phyloP scores from a whole-genome alignment of 345 rosid species.

The Iberis pinnata region DNA sequence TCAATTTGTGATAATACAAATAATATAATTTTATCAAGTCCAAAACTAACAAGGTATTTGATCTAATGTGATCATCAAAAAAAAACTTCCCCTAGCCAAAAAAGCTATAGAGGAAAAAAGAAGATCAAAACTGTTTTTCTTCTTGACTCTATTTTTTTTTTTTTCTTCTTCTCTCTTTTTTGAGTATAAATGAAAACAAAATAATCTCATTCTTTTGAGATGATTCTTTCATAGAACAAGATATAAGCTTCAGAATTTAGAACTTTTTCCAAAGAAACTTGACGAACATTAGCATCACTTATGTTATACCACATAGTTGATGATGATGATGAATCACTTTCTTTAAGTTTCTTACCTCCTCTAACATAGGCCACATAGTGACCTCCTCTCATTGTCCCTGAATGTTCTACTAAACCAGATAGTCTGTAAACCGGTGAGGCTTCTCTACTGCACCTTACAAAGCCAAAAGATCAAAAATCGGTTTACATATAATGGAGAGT shows the following conservation, averaged over 20 bases:
- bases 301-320: constrained; percentile 51
- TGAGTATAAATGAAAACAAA: constrained; percentile 25
- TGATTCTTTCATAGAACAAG: constrained; percentile 64
- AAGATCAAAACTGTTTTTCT: constrained; percentile 21
- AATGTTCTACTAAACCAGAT: constrained; percentile 82
- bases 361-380: constrained; percentile 85
- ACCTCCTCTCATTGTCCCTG: constrained; percentile 89
- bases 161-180: no score
- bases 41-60: no score
- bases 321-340: constrained; percentile 14
- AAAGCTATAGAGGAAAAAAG: constrained; percentile 12
- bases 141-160: no score
- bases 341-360: constrained; percentile 40
- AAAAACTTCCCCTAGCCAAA: constrained; percentile 9
- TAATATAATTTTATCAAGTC: no score
- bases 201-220: constrained; percentile 15
- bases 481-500: constrained; percentile 6
- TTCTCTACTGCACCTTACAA: constrained; percentile 37
- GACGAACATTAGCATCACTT: constrained; percentile 65
- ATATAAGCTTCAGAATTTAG: constrained; percentile 80
- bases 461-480: neutral
- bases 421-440: constrained; percentile 44
- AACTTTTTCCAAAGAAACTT: constrained; percentile 71
- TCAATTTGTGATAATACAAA: no score
- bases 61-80: constrained; percentile 30